Evolutionary conservation across 306 rosid species (phyloP), one percentile per base, ranked within the genome.

Genomic region (Pyrus communis): DNA sequence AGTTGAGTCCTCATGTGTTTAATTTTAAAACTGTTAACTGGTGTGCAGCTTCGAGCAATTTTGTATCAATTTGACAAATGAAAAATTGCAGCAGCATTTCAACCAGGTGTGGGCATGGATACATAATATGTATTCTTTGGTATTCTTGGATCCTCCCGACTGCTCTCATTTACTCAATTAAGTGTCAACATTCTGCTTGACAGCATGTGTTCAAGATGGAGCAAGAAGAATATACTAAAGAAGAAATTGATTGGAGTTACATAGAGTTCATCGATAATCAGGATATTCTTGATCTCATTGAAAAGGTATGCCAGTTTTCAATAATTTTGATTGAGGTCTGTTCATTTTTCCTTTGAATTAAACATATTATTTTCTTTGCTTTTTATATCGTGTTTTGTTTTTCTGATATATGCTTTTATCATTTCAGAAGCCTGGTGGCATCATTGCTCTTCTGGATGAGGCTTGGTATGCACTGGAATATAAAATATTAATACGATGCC

Each of bases 121-220:
- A 19, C 75, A 77, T 78, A 71, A 75, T 73, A 51, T 38, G 8
- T 51, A 38, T 81, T 74, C 25, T 78, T 71, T 73, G 70, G 71
- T 65, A 71, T 77, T 83, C 30, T 43, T 77, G 14, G 57, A 71
- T 80, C 64, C 74, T 59, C 43, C 58, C 21, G 33, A 31, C 69
- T 65, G 64, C 30, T 75, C 59, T 75, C 61, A 73, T 81, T 59
- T 35, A 43, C 51, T 71, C 71, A 76, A 40, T 75, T 71, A 64
- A 27, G 21, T 74, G 59, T 72, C 60, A 70, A 73, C 72, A 30
- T 81, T 57, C 67, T 72, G 66, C 76, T 80, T 73, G 77, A 80
- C 92, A 94, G 98, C 98, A 94, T 65, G 96, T 94, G 75, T 94
- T 94, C 90, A 94, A 94, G 88, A 90, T 94, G 98, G 98, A 94